Base-by-base conservation (phyloP, 305 asterid species). In the Fraxinus baroniana region DNA sequence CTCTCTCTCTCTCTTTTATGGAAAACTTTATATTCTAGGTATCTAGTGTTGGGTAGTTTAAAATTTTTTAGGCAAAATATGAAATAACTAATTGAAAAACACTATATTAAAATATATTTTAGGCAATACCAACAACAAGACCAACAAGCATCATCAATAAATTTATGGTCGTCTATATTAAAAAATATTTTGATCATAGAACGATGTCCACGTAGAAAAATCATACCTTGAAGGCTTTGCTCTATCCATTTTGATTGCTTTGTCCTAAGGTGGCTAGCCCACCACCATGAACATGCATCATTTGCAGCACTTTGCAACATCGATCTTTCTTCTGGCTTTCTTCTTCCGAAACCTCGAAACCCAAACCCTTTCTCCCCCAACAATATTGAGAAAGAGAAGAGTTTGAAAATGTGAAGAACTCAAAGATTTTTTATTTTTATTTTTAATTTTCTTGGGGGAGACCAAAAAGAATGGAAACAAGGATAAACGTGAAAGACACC, bases 221-320 rank as follows among this genome's bases (percentile, higher is more conserved):
- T 7, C 30, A 13, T 71, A 91, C 94, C 94, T 83, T 87, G 93
- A 78, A 91, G 89, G 86, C 89, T 82, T 79, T 89, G 91, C 17
- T 91, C 93, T 77, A 91, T 90, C 93, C 94, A 91, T 91, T 91
- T 91, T 5, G 93, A 84, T 81, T 91, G 94, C 90, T 91, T 91
- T 1, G 94, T 91, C 33, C 94, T 88, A 70, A 91, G 88, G 86
- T 91, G 94, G 88, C 92, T 89, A 7, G 92, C 90, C 91, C 94
- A 91, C 94, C 94, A 91, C 94, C 94, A 91, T 80, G 94, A 91
- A 82, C 89, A 89, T 26, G 92, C 94, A 85, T 89, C 89, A 87
- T 87, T 86, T 57, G 93, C 91, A 46, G 94, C 93, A 83, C 91
- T 87, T 87, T 91, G 93, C 86, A 87, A 84, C 94, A 91, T 91